A percentile compares a stretch with the other conserved stretches of the same genome.
phyloP scores from a whole-genome alignment of 257 asterid species.

The Petrea volubilis region DNA sequence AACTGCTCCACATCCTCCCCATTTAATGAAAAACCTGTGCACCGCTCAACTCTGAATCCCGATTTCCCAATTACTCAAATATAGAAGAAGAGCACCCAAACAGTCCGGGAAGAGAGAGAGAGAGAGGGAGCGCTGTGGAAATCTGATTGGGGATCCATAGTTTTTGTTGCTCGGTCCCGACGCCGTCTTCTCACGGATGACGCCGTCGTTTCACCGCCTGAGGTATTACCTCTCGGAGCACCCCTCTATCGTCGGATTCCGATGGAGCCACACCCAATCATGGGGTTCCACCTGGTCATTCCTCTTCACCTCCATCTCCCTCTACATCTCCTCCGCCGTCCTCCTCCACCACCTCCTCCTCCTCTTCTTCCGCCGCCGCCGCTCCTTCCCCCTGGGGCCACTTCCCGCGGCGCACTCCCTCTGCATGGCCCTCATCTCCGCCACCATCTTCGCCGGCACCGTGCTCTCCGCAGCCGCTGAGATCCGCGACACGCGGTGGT shows the following conservation, averaged over 20 bases:
- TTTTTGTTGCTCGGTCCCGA: neutral
- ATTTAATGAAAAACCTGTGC: neutral
- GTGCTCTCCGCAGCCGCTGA: slow-evolving; percentile 78
- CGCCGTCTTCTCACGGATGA: neutral
- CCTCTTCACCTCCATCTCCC: slow-evolving; percentile 62
- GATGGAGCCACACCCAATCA: slow-evolving; percentile 69
- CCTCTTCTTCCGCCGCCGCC: slow-evolving; percentile 53
- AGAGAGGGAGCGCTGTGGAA: neutral
- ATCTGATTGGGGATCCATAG: neutral
- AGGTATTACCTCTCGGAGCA: slow-evolving; percentile 75
- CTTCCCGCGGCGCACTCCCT: slow-evolving; percentile 84
- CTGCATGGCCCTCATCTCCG: slow-evolving; percentile 70
- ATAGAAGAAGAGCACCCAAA: neutral
- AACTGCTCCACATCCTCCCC: neutral
- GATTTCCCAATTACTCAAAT: neutral
- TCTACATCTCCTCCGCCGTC: slow-evolving; percentile 50
- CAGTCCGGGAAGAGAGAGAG: neutral
- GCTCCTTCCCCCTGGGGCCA: slow-evolving; percentile 64
- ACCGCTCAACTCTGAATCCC: neutral
- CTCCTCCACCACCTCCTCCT: slow-evolving; percentile 54
- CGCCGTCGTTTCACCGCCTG: slow-evolving; percentile 31
- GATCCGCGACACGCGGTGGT: slow-evolving; percentile 85
- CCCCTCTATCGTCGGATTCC: slow-evolving; percentile 73
- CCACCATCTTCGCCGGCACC: slow-evolving; percentile 69
- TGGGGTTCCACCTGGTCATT: slow-evolving; percentile 89